Evolutionary conservation across 192 early-diverging fungal genomes (phyloP).

Genomic region (Spinellus fusiger): DNA sequence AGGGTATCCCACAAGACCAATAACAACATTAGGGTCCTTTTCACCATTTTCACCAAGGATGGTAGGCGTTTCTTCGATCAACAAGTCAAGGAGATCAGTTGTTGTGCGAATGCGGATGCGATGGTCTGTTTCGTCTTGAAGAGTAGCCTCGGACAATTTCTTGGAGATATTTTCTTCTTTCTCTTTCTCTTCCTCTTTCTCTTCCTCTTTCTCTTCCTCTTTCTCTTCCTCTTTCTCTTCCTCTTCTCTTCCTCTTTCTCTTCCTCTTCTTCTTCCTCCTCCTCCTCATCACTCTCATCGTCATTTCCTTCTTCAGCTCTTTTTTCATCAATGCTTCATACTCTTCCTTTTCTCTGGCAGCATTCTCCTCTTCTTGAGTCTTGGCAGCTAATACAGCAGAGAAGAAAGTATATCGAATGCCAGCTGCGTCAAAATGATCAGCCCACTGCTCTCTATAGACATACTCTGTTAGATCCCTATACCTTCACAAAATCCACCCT

Average conservation of each 20-base stretch:
- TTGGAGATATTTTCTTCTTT: slow-evolving; percentile 23
- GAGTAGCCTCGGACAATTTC: slow-evolving; percentile 13
- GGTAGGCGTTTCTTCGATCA: slow-evolving; percentile 39
- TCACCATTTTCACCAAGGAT: slow-evolving; percentile 30
- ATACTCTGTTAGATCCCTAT: not conserved
- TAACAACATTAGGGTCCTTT: slow-evolving; percentile 46
- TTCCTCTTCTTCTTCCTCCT: slow-evolving; percentile 9
- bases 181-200: slow-evolving; percentile 22
- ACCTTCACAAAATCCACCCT: not conserved
- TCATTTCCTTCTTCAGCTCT: slow-evolving; percentile 16
- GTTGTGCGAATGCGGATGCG: slow-evolving; percentile 46
- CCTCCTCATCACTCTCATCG: slow-evolving; percentile 19
- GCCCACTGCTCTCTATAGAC: slow-evolving; percentile 69
- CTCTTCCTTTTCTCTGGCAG: slow-evolving; percentile 41
- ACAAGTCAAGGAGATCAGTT: slow-evolving; percentile 44
- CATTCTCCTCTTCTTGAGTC: slow-evolving; percentile 66
- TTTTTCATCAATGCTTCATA: slow-evolving; percentile 23
- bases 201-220: slow-evolving; percentile 22
- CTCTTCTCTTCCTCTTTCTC: slow-evolving; percentile 3
- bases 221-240: slow-evolving; percentile 22
- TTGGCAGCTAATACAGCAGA: slow-evolving; percentile 83
- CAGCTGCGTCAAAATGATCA: slow-evolving; percentile 76
- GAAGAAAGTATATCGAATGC: slow-evolving; percentile 89
- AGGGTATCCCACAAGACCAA: slow-evolving; percentile 98
- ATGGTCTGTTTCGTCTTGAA: slow-evolving; percentile 43